phyloP scores from a whole-genome alignment of 257 asterid species.

The Solanum infundibuliforme region DNA sequence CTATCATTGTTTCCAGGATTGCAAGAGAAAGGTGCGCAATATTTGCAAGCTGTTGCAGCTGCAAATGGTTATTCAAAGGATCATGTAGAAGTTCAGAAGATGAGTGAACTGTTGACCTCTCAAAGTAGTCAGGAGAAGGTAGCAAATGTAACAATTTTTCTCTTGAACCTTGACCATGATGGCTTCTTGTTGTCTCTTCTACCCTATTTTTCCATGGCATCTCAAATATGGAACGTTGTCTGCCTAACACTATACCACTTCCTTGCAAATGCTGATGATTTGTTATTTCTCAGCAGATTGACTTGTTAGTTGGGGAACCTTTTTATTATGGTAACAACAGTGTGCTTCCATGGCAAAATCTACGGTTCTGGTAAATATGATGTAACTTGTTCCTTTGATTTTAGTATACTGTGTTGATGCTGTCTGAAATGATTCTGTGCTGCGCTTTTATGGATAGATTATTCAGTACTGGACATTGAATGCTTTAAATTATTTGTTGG shows the following conservation, averaged over 20 bases:
- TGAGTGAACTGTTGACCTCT: conserved; percentile 29
- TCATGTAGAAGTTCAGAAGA: conserved; percentile 33
- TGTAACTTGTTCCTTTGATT: not conserved
- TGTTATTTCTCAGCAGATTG: conserved; percentile 48
- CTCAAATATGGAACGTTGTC: too few relatives aligned
- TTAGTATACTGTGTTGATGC: not conserved
- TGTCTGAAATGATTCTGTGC: not conserved
- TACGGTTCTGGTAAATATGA: conserved; percentile 72
- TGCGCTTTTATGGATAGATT: not conserved
- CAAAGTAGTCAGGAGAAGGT: conserved; percentile 54
- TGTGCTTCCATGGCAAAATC: conserved; percentile 83
- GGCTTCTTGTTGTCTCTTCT: not conserved
- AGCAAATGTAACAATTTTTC: not conserved
- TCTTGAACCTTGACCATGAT: not conserved
- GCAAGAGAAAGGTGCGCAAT: conserved; percentile 45
- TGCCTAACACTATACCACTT: not conserved
- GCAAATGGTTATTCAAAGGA: conserved; percentile 62
- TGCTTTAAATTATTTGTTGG: not conserved
- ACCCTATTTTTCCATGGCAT: not conserved
- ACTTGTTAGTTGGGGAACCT: conserved; percentile 77
- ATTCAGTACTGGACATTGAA: not conserved
- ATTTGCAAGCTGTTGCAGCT: conserved; percentile 51
- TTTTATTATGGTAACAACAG: conserved; percentile 68
- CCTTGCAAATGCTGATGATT: not conserved
- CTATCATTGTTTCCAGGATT: conserved; percentile 79